A percentile compares a stretch with the other conserved stretches of the same genome.
These are phyloP conservation scores for Sugiyamaella sp. DNA, from an alignment of 1,139 yeast species.

Conservation along the genomic window DNA sequence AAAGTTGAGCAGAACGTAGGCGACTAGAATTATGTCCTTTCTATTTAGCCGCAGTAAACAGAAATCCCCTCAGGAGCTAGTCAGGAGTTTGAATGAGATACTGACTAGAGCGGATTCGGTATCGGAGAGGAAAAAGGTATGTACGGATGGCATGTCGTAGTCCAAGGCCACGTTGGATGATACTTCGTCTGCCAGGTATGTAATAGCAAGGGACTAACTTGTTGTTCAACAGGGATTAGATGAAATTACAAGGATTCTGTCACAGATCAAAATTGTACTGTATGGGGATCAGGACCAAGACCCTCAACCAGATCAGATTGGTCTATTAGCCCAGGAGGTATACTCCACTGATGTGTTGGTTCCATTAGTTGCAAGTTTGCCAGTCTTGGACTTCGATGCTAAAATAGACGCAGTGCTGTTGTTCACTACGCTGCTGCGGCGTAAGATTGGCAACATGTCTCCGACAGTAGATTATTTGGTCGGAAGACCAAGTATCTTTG, in stretches of 20 bases:
- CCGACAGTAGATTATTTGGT: constrained; percentile 88
- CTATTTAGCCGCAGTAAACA: constrained; percentile 82
- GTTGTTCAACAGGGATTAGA: constrained; percentile 57
- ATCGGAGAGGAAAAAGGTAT: constrained; percentile 55
- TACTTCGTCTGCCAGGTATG: not conserved
- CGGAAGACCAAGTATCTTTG: constrained; percentile 65
- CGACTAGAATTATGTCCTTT: constrained; percentile 64
- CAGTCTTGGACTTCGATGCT: constrained; percentile 80
- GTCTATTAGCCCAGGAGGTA: constrained; percentile 68
- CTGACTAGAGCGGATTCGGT: constrained; percentile 61
- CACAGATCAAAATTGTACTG: constrained; percentile 67
- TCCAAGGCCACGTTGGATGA: not conserved
- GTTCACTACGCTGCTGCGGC: constrained; percentile 75
- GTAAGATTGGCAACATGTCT: constrained; percentile 73
- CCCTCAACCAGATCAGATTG: constrained; percentile 78
- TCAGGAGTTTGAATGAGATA: constrained; percentile 74
- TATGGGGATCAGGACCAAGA: constrained; percentile 74
- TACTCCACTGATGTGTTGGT: constrained; percentile 72
- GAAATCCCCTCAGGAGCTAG: constrained; percentile 86
- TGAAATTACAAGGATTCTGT: constrained; percentile 69
- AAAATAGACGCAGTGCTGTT: constrained; percentile 78
- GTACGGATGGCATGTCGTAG: constrained; percentile 1
- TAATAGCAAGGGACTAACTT: not conserved
- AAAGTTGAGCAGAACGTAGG: too few species aligned
- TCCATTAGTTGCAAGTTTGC: constrained; percentile 59